Evolutionary conservation across 164 flowering plant genomes (phyloP), one percentile per base, ranked within the genome.

Genomic region (Dillenia turbinata): DNA sequence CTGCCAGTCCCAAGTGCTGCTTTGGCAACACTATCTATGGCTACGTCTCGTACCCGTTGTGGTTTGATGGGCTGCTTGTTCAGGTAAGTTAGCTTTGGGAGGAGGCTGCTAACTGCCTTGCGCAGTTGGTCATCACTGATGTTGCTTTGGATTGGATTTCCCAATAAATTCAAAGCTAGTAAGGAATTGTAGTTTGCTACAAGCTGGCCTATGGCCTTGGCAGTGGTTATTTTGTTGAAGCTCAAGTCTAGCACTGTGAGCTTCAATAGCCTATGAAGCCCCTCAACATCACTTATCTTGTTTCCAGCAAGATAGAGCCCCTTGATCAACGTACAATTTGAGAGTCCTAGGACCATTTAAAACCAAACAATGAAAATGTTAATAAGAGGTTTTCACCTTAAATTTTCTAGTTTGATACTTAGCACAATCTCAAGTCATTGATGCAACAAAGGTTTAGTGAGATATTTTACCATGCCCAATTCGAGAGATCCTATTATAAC

Each of bases 171-270:
- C 19, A 94, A 73, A 56, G 98, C 98, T 46, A 69, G 73, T 48
- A 91, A 68, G 56, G 95, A 80, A 60, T 81, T 75, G 79, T 87
- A 89, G 73, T 91, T 88, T 7, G 95, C 96, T 10, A 88, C 97
- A 17, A 94, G 84, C 74, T 89, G 98, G 43, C 96, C 96, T 3
- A 91, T 76, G 5, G 89, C 77, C 71, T 86, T 91, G 50, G 90
- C 71, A 44, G 99, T 94, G 43, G 92, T 80, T 48, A 94, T 89
- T 77, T 88, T 94, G 85, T 94, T 94, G 84, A 94, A 94, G 78
- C 96, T 86, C 59, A 89, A 72, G 76, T 94, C 99, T 49, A 94
- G 59, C 14, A 91, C 89, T 43, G 83, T 80, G 33, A 94, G 75
- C 80, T 91, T 94, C 77, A 85, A 62, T 12, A 94, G 87, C 69